Conservation (phyloP, 176 grass and related monocot species). For the Oryza longistaminata region DNA sequence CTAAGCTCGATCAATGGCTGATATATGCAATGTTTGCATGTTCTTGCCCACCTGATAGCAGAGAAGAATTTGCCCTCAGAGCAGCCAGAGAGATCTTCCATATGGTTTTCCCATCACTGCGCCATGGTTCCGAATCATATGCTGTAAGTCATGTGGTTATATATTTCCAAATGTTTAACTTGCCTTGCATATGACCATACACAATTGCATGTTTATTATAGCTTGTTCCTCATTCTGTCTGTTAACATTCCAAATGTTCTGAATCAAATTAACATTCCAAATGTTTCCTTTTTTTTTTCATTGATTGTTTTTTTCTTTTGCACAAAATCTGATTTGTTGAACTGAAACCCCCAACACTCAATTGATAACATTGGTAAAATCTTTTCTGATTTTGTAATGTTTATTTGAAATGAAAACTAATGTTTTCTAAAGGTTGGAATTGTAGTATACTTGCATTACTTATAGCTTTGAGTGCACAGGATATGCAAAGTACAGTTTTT, state of each 20-base stretch:
- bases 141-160: constrained; percentile 62
- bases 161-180: constrained; percentile 32
- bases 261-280: not conserved
- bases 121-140: constrained; percentile 92
- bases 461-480: not conserved
- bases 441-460: not conserved
- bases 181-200: constrained; percentile 16
- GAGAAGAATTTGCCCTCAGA: constrained; percentile 61
- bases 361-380: not conserved
- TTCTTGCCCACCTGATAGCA: constrained; percentile 74
- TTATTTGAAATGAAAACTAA: not conserved
- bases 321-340: not conserved
- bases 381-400: not conserved
- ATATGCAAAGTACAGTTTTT: not conserved
- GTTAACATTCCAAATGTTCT: not conserved
- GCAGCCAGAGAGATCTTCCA: constrained; percentile 89
- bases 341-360: not conserved
- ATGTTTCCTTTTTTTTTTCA: not conserved
- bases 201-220: not conserved
- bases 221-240: constrained; percentile 5
- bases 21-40: constrained; percentile 98
- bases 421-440: not conserved
- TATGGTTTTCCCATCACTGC: constrained; percentile 87
- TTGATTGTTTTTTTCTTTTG: not conserved
- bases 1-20: constrained; percentile 93